Conservation (phyloP, 805 yeast species). For the Hermanozyma aechmeae region DNA sequence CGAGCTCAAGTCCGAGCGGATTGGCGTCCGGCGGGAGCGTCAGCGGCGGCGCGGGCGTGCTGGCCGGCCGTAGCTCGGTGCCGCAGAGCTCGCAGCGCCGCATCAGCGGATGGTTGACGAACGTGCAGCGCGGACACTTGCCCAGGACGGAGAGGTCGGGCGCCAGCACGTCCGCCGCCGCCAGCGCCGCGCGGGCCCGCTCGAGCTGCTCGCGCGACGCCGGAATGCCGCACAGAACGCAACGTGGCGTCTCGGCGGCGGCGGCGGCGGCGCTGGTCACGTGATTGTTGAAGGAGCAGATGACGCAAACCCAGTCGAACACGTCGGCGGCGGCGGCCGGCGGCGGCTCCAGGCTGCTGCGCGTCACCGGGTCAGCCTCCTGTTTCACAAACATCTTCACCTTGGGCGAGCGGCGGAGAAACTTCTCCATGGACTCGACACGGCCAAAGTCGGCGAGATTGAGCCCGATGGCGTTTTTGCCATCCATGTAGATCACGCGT, state of each 20-base stretch:
- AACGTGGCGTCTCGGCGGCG: conserved; percentile 17
- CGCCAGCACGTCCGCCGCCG: conserved; percentile 9
- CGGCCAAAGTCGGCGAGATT: conserved; percentile 32
- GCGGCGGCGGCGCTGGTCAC: conserved; percentile 10
- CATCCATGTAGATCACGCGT: conserved; percentile 67
- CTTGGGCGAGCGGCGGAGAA: conserved; percentile 73
- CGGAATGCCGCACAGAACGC: conserved; percentile 32
- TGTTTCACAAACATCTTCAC: conserved; percentile 30
- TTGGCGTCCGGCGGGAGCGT: conserved; percentile 4
- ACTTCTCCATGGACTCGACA: conserved; percentile 39
- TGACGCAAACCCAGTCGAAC: conserved; percentile 77
- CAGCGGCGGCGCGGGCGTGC: conserved; percentile 1
- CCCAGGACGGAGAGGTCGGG: conserved; percentile 3
- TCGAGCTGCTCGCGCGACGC: conserved; percentile 7
- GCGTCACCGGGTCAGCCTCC: background rate
- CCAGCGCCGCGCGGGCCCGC: background rate
- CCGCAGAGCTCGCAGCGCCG: conserved; percentile 85
- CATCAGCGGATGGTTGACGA: conserved; percentile 74
- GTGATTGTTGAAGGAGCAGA: conserved; percentile 66
- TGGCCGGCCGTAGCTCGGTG: conserved; percentile 17
- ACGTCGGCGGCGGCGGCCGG: conserved; percentile 2
- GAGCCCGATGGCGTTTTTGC: conserved; percentile 37
- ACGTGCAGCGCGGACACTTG: conserved; percentile 58
- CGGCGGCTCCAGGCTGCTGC: background rate
- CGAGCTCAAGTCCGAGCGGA: conserved; percentile 16